phyloP scores from a whole-genome alignment of 306 rosid genomes.

The Cicer judaicum region DNA sequence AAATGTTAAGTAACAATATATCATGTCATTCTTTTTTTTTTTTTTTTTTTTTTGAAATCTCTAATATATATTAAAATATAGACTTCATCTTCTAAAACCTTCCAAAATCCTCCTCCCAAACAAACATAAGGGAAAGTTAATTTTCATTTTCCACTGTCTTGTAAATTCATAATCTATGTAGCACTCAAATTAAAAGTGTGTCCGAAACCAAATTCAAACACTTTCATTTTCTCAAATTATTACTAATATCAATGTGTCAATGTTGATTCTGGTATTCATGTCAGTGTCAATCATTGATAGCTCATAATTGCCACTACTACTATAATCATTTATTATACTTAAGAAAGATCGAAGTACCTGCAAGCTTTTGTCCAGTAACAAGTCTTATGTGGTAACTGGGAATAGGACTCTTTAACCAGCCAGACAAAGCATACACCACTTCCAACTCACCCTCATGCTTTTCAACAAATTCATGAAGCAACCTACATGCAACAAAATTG shows the following conservation, averaged over 20 bases:
- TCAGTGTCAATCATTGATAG: background rate
- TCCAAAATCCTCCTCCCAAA: too few relatives aligned
- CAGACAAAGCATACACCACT: conserved; percentile 83
- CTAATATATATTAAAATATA: too few relatives aligned
- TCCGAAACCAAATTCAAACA: background rate
- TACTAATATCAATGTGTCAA: background rate
- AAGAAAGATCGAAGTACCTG: conserved; percentile 52
- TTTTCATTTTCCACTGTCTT: background rate
- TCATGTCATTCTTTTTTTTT: too few relatives aligned
- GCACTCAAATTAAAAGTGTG: background rate
- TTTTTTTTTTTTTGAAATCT: too few relatives aligned
- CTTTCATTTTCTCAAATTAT: background rate
- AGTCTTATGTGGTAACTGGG: conserved; percentile 81
- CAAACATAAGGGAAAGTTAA: background rate
- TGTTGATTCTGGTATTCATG: background rate
- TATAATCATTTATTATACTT: background rate
- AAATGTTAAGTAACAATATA: too few relatives aligned
- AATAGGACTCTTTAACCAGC: conserved; percentile 76
- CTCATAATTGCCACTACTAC: background rate
- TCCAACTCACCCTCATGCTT: conserved; percentile 70
- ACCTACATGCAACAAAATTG: conserved; percentile 55
- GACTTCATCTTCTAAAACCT: too few relatives aligned
- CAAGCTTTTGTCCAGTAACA: conserved; percentile 70
- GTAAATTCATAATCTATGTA: background rate
- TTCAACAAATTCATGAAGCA: conserved; percentile 84